Percentiles rank a stretch among this genome's conserved stretches.
phyloP scores from a whole-genome alignment of 2,329 filamentous ascomycete genomes.

The Capronia epimyces region DNA sequence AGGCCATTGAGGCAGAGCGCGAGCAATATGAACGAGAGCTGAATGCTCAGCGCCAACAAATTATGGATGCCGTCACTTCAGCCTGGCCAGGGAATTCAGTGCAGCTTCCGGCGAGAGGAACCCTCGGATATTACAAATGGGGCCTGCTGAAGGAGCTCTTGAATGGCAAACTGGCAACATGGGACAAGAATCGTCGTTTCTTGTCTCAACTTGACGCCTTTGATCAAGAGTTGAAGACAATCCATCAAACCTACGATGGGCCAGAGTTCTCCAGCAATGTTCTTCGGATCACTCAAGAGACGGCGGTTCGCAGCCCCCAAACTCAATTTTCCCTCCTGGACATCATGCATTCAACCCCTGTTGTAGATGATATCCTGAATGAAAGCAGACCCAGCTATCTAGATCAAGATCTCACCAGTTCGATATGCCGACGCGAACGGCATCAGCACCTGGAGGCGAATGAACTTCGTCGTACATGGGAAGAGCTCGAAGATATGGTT shows the following conservation, averaged over 20 bases:
- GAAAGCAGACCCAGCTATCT: conserved; percentile 4
- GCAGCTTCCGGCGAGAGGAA: neutral
- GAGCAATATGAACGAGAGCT: conserved; percentile 3
- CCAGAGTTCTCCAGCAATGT: neutral
- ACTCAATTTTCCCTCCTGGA: conserved; percentile 13
- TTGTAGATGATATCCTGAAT: neutral
- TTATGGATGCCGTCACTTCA: neutral
- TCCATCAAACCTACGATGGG: neutral
- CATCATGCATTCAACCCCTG: neutral
- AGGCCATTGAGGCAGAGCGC: neutral
- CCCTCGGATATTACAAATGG: conserved; percentile 1
- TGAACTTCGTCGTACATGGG: neutral
- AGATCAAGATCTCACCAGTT: conserved; percentile 7
- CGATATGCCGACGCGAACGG: neutral
- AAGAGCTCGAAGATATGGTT: conserved; percentile 10
- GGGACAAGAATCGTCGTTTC: conserved; percentile 12
- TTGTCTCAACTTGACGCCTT: conserved; percentile 6
- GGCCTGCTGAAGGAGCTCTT: neutral
- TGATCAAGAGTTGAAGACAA: neutral
- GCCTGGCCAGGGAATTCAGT: conserved; percentile 8
- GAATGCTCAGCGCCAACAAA: neutral
- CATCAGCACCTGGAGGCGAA: neutral
- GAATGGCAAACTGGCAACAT: conserved; percentile 3
- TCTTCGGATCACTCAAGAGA: neutral
- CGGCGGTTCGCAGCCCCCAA: neutral